Evolutionary conservation across 2,329 filamentous ascomycete genomes (phyloP).

Genomic region (Clonostachys rosea): DNA sequence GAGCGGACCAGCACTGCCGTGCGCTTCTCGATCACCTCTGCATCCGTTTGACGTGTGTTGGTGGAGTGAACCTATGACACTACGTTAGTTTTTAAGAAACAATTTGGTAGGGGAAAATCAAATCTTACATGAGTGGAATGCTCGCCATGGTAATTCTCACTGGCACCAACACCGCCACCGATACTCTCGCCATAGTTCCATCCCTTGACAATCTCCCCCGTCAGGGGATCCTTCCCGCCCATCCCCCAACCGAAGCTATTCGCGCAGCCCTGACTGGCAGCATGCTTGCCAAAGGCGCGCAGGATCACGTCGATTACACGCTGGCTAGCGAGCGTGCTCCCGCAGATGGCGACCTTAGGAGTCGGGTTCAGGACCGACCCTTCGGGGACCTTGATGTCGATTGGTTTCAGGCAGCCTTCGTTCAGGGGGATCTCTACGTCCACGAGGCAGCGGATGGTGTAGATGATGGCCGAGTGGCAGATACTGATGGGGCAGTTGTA

Average conservation of each 20-base stretch:
- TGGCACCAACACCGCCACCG: constrained; percentile 24
- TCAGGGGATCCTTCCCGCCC: constrained; percentile 13
- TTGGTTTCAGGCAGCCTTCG: constrained; percentile 27
- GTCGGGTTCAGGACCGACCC: constrained; percentile 24
- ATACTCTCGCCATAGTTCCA: constrained; percentile 24
- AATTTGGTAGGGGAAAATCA: too few relatives aligned
- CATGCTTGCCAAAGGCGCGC: constrained; percentile 14
- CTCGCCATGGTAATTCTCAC: neutral
- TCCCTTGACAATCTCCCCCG: constrained; percentile 8
- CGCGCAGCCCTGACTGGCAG: constrained; percentile 17
- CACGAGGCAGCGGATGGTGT: constrained; percentile 27
- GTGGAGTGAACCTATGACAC: constrained; percentile 21
- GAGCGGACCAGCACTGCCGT: constrained; percentile 23
- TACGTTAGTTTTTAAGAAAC: constrained; percentile 14
- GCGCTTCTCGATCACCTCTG: constrained; percentile 24
- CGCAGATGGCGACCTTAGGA: constrained; percentile 29
- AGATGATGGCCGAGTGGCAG: constrained; percentile 29
- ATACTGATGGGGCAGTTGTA: constrained; percentile 28
- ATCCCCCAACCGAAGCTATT: constrained; percentile 25
- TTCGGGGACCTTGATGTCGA: constrained; percentile 21
- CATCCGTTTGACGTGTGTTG: constrained; percentile 22
- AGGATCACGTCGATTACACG: constrained; percentile 24
- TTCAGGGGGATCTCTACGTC: constrained; percentile 28
- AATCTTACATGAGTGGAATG: too few relatives aligned
- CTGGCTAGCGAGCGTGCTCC: constrained; percentile 51